Evolutionary conservation across 2,329 filamentous ascomycete genomes (phyloP).

Genomic region (Anisogramma anomala): DNA sequence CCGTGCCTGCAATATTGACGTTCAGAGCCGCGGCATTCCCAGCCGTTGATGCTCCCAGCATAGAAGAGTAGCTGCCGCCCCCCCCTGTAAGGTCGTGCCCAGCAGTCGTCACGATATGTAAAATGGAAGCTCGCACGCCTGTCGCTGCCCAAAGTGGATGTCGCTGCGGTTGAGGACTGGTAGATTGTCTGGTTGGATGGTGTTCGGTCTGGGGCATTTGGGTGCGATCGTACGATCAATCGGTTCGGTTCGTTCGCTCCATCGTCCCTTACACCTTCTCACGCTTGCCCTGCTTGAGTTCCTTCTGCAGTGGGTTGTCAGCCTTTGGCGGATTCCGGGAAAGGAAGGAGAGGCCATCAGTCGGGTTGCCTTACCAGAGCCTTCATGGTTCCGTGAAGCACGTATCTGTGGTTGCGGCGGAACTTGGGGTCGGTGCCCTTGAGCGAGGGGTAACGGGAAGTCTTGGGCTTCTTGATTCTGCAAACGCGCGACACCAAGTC

Average conservation of each 20-base stretch:
- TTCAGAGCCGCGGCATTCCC: slow-evolving; percentile 11
- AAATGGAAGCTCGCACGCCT: slow-evolving; percentile 2
- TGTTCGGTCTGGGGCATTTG: too few species aligned
- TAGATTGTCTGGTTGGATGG: too few species aligned
- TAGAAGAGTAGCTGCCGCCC: slow-evolving; percentile 13
- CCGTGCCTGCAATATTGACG: slow-evolving; percentile 13
- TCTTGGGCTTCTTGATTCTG: slow-evolving; percentile 99
- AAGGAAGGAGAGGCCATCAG: slow-evolving; percentile 30
- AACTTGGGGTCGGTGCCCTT: slow-evolving; percentile 99
- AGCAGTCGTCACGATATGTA: slow-evolving; percentile 12
- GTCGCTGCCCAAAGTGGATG: slow-evolving; percentile 9
- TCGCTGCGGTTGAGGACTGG: slow-evolving; percentile 10
- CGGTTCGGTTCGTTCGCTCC: slow-evolving; percentile 4
- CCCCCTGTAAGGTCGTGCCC: slow-evolving; percentile 10
- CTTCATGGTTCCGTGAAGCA: slow-evolving; percentile 96
- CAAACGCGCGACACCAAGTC: slow-evolving; percentile 7
- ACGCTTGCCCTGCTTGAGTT: slow-evolving; percentile 92
- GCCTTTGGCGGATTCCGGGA: slow-evolving; percentile 7
- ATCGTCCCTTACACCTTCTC: slow-evolving; percentile 56
- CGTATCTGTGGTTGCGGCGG: slow-evolving; percentile 99
- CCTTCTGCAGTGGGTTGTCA: slow-evolving; percentile 57
- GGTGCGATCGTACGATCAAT: slow-evolving; percentile 5
- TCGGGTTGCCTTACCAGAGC: slow-evolving; percentile 59
- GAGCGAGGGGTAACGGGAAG: slow-evolving; percentile 94
- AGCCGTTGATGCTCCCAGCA: slow-evolving; percentile 7